Evolutionary conservation across 1,139 yeast species (phyloP).

Genomic region (Taphrina betulina): DNA sequence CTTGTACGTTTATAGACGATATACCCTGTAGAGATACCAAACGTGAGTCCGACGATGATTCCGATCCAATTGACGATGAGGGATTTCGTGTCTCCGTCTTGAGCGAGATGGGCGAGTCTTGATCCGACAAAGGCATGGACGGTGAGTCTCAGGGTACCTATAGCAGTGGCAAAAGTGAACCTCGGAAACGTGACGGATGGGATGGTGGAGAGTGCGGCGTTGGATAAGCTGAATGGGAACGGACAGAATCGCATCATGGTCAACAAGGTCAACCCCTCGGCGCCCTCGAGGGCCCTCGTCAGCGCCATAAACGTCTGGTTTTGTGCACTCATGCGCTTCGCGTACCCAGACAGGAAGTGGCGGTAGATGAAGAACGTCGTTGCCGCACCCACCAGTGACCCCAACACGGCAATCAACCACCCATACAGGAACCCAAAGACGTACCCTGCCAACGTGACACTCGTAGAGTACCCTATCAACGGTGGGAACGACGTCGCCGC

Average conservation of each 20-base stretch:
- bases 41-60: conserved; percentile 57
- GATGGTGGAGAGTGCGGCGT: conserved; percentile 65
- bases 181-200: conserved; percentile 44
- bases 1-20: conserved; percentile 62
- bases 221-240: conserved; percentile 84
- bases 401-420: conserved; percentile 70
- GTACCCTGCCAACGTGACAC: conserved; percentile 60
- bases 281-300: conserved; percentile 63
- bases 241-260: conserved; percentile 82
- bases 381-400: conserved; percentile 72
- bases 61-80: conserved; percentile 64
- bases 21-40: conserved; percentile 66
- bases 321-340: conserved; percentile 52
- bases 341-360: conserved; percentile 57
- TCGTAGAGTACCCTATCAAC: conserved; percentile 71
- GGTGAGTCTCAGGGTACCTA: conserved; percentile 78
- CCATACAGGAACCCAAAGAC: conserved; percentile 79
- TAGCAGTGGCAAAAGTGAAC: conserved; percentile 67
- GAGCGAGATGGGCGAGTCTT: conserved; percentile 67
- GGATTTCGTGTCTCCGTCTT: conserved; percentile 44
- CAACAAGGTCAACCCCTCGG: conserved; percentile 64
- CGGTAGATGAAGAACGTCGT: conserved; percentile 68
- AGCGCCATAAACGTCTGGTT: conserved; percentile 73
- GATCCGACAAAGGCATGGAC: conserved; percentile 79
- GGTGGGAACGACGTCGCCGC: conserved; percentile 77